Percentiles rank a stretch among this genome's conserved stretches.
Conservation (phyloP, 768 basidiomycete species). For the Pleurotus ostreatus region DNA sequence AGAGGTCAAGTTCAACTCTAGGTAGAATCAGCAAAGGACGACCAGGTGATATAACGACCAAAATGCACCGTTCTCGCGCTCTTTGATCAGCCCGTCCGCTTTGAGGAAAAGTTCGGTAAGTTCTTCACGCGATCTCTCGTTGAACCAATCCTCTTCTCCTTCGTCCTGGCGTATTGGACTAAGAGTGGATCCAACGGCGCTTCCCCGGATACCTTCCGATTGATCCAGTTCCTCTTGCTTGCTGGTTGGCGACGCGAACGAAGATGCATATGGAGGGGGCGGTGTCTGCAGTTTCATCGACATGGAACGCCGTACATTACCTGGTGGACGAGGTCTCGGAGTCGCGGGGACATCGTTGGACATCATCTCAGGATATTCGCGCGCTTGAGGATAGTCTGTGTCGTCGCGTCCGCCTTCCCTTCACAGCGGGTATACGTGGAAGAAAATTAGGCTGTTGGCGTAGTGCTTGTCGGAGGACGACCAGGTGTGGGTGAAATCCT, state of each 20-base stretch:
- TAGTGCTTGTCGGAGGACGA: too few relatives aligned
- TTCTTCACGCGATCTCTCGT: constrained; percentile 70
- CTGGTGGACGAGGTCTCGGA: constrained; percentile 70
- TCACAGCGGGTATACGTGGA: too few relatives aligned
- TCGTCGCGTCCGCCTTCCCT: background rate
- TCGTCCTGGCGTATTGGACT: constrained; percentile 11
- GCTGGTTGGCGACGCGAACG: constrained; percentile 28
- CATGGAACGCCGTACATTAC: constrained; percentile 52
- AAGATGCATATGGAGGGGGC: constrained; percentile 53
- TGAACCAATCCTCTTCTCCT: constrained; percentile 38
- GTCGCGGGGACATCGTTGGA: constrained; percentile 36
- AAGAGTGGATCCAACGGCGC: constrained; percentile 13
- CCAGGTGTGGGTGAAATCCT: too few relatives aligned
- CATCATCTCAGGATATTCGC: constrained; percentile 20
- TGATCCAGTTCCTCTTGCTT: background rate
- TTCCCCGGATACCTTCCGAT: constrained; percentile 15
- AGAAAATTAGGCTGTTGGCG: too few relatives aligned
- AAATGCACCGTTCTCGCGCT: constrained; percentile 67
- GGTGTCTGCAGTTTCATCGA: constrained; percentile 36
- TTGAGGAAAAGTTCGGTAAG: constrained; percentile 64
- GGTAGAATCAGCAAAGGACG: background rate
- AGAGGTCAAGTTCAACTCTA: constrained; percentile 68
- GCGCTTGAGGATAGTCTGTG: background rate
- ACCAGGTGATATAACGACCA: background rate
- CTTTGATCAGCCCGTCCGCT: constrained; percentile 73